These are phyloP conservation scores for Phlebiopsis flavidoalba DNA, from an alignment of 768 basidiomycete species.

Conservation along the genomic window DNA sequence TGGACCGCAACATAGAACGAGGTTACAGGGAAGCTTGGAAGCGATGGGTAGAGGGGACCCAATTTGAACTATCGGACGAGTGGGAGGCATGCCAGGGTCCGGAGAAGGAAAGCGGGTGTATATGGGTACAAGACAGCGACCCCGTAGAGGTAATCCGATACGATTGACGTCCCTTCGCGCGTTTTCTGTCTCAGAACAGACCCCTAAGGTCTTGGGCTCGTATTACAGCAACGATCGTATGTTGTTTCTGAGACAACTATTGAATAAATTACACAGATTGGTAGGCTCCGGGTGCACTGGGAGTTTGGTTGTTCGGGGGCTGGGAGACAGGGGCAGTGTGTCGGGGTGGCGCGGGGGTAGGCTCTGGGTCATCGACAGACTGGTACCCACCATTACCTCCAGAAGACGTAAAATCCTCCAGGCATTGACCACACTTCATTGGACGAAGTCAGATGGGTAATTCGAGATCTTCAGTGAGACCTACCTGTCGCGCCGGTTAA, in stretches of 20 bases:
- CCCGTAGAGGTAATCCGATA: constrained; percentile 15
- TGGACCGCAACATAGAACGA: constrained; percentile 47
- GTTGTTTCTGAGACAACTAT: background rate
- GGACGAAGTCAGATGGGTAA: background rate
- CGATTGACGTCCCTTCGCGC: constrained; percentile 9
- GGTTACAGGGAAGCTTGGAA: constrained; percentile 38
- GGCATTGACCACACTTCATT: constrained; percentile 40
- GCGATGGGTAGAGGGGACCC: constrained; percentile 42
- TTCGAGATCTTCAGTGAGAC: background rate
- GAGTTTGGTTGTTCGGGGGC: background rate
- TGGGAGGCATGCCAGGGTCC: constrained; percentile 30
- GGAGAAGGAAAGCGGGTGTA: constrained; percentile 25
- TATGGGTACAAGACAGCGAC: constrained; percentile 25
- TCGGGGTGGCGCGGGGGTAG: constrained; percentile 17
- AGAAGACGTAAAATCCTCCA: constrained; percentile 32
- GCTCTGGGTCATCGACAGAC: constrained; percentile 27
- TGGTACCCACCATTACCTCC: constrained; percentile 32
- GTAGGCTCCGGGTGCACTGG: constrained; percentile 27
- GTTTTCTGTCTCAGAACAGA: background rate
- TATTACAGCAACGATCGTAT: background rate
- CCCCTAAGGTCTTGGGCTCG: background rate
- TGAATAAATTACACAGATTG: constrained; percentile 23
- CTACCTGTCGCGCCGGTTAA: constrained; percentile 30
- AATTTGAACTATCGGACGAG: constrained; percentile 29
- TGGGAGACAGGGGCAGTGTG: constrained; percentile 18